Percentiles rank a stretch among this genome's conserved stretches.
Conservation (phyloP, 345 rosid genomes). For the Syzygium jambos region DNA sequence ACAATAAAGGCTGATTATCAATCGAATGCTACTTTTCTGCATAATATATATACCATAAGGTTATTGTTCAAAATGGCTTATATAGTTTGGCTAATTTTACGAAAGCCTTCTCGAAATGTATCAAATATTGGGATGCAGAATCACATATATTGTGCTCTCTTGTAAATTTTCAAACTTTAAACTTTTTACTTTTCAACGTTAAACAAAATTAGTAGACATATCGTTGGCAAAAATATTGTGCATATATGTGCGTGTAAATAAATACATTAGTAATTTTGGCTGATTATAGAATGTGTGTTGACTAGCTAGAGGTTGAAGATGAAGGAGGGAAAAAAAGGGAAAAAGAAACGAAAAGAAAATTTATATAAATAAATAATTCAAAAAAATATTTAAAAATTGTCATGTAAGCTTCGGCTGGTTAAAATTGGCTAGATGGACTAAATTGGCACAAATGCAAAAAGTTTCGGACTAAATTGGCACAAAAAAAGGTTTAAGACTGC, state of each 20-base stretch:
- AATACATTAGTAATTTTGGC: neutral
- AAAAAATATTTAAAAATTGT: too few species aligned
- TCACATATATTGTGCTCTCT: neutral
- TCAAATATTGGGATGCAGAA: neutral
- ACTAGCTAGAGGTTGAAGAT: neutral
- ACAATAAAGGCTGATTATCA: neutral
- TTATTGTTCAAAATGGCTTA: neutral
- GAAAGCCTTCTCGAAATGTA: neutral
- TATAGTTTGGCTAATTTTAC: neutral
- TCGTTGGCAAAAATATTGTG: neutral
- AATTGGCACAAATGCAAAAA: too few species aligned
- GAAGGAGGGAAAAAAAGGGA: too few species aligned
- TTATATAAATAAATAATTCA: too few species aligned
- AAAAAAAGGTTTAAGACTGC: too few species aligned
- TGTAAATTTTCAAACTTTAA: neutral
- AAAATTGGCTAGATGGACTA: too few species aligned
- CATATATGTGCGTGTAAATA: neutral
- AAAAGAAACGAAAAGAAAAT: too few species aligned
- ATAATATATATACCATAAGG: neutral
- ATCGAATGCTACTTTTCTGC: neutral
- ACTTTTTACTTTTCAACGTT: neutral
- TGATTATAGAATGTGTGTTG: neutral
- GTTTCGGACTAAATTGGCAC: too few species aligned
- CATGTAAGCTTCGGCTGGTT: too few species aligned
- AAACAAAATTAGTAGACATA: neutral